These are phyloP conservation scores for Tricholoma flavovirens DNA, from an alignment of 768 basidiomycete genomes.

Conservation along the genomic window DNA sequence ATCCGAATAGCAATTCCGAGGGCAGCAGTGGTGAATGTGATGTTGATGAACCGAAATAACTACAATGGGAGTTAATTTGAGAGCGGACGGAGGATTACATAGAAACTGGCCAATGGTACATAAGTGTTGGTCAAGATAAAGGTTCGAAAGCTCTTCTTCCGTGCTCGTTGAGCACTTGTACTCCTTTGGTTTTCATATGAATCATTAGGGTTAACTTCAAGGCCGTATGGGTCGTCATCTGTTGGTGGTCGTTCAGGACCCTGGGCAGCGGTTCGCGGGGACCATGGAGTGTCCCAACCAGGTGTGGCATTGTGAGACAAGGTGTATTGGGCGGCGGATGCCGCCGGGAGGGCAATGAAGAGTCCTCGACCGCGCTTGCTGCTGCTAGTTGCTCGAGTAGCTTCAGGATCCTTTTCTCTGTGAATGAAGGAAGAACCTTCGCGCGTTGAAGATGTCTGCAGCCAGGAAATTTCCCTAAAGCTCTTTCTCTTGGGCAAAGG, in stretches of 20 bases:
- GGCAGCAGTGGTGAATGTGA: constrained; percentile 73
- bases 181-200: constrained; percentile 21
- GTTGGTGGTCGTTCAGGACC: constrained; percentile 28
- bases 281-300: constrained; percentile 67
- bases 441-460: constrained; percentile 34
- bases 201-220: constrained; percentile 21
- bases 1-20: constrained; percentile 77
- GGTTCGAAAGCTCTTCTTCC: constrained; percentile 46
- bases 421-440: constrained; percentile 30
- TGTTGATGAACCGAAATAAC: constrained; percentile 83
- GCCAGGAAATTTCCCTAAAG: constrained; percentile 48
- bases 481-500: constrained; percentile 28
- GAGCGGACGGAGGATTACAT: background rate
- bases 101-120: constrained; percentile 62
- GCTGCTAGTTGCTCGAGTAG: constrained; percentile 4
- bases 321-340: constrained; percentile 41
- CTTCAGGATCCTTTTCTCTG: constrained; percentile 25
- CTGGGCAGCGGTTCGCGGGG: constrained; percentile 38
- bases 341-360: constrained; percentile 29
- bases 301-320: constrained; percentile 52
- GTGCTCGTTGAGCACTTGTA: constrained; percentile 24
- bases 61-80: constrained; percentile 22
- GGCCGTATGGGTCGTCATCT: constrained; percentile 23
- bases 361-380: constrained; percentile 23
- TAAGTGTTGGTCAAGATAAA: constrained; percentile 74